Evolutionary conservation across 176 grass and related monocot species (phyloP).

Genomic region (Aegilops speltoides): DNA sequence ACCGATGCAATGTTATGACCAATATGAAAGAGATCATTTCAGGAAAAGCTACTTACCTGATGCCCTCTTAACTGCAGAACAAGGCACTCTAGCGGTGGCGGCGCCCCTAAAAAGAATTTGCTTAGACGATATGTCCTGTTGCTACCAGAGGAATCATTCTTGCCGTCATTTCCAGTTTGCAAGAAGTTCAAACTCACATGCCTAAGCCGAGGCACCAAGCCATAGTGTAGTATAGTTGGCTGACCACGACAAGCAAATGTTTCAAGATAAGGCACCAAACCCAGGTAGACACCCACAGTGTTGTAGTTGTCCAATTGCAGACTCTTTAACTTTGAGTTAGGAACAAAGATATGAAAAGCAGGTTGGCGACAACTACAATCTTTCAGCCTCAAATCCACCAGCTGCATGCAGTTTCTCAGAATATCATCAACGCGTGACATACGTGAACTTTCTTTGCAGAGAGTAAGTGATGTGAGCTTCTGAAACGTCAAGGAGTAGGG

Average conservation of each 20-base stretch:
- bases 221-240: conserved; percentile 10
- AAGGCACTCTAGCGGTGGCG: conserved; percentile 1
- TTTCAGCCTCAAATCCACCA: background rate
- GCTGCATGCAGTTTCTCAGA: background rate
- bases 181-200: conserved; percentile 24
- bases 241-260: conserved; percentile 16
- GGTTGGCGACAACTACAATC: background rate
- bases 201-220: conserved; percentile 16
- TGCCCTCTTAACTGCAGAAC: conserved; percentile 32
- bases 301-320: conserved; percentile 15
- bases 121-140: conserved; percentile 7
- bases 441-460: background rate
- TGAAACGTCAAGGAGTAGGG: background rate
- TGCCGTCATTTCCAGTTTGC: background rate
- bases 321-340: background rate
- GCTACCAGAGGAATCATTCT: background rate
- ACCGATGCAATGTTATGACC: background rate
- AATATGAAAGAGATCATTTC: background rate
- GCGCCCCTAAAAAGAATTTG: conserved; percentile 26
- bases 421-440: background rate
- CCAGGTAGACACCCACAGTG: conserved; percentile 12
- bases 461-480: conserved; percentile 18
- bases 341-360: background rate
- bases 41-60: conserved; percentile 7
- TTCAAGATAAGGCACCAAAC: conserved; percentile 10